phyloP scores from a whole-genome alignment of 2,329 filamentous ascomycete genomes.

The Epichloe sp. region DNA sequence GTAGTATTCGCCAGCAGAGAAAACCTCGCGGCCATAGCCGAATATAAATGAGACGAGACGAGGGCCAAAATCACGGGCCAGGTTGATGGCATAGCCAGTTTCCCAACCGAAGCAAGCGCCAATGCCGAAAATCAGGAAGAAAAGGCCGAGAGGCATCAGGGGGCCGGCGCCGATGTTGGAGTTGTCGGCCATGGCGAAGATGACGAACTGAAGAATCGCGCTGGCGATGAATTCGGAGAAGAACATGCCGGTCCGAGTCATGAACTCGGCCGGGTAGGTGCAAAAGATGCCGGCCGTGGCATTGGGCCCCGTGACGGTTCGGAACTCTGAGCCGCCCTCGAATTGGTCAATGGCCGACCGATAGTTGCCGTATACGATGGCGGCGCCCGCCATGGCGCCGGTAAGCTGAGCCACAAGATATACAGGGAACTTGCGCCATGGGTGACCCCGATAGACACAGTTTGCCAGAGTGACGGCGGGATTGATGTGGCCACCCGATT shows the following conservation, averaged over 20 bases:
- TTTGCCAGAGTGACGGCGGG: constrained; percentile 59
- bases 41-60: constrained; percentile 52
- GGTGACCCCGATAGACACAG: constrained; percentile 54
- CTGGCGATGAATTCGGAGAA: constrained; percentile 60
- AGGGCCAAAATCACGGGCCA: constrained; percentile 60
- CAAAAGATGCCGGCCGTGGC: constrained; percentile 63
- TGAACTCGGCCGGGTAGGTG: constrained; percentile 56
- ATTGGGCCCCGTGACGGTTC: constrained; percentile 46
- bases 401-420: constrained; percentile 54
- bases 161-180: constrained; percentile 43
- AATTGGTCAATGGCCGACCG: constrained; percentile 49
- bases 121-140: constrained; percentile 63
- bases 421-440: constrained; percentile 57
- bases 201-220: constrained; percentile 55
- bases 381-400: constrained; percentile 50
- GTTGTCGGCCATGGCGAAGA: constrained; percentile 54
- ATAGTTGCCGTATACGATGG: constrained; percentile 50
- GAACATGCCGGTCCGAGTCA: constrained; percentile 54
- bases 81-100: constrained; percentile 63
- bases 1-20: constrained; percentile 54
- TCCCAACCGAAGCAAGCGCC: constrained; percentile 65
- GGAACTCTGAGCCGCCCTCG: constrained; percentile 45
- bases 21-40: constrained; percentile 56
- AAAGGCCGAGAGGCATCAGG: constrained; percentile 45
- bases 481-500: constrained; percentile 56